Conservation (phyloP, 805 yeast genomes). For the Saccharomycopsis sp. region DNA sequence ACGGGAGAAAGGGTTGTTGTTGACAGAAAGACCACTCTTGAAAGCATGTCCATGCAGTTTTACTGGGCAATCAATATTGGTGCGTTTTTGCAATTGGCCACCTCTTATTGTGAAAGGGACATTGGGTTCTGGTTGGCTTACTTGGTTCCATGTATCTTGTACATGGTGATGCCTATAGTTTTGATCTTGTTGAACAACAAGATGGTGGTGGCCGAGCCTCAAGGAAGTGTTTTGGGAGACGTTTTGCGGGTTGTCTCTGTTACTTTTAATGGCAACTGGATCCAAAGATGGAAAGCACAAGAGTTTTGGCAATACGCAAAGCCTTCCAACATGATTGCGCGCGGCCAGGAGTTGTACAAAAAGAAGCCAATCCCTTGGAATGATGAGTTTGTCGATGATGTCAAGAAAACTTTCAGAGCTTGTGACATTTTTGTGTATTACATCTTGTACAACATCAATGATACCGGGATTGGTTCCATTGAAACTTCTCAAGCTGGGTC, state of each 20-base stretch:
- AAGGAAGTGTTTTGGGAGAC: slow-evolving; percentile 41
- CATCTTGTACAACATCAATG: slow-evolving; percentile 12
- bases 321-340: slow-evolving; percentile 35
- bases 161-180: slow-evolving; percentile 42
- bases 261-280: slow-evolving; percentile 35
- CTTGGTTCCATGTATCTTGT: slow-evolving; percentile 42
- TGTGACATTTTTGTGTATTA: slow-evolving; percentile 29
- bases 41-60: slow-evolving; percentile 35
- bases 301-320: slow-evolving; percentile 42
- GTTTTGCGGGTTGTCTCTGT: slow-evolving; percentile 34
- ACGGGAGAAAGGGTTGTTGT: slow-evolving; percentile 9
- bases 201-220: slow-evolving; percentile 25
- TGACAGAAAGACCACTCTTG: slow-evolving; percentile 21
- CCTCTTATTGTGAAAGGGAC: slow-evolving; percentile 42
- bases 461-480: slow-evolving; percentile 26
- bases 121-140: slow-evolving; percentile 49
- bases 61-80: slow-evolving; percentile 51
- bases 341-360: slow-evolving; percentile 32
- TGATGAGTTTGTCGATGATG: slow-evolving; percentile 51
- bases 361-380: slow-evolving; percentile 32
- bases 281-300: slow-evolving; percentile 32
- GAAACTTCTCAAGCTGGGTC: slow-evolving; percentile 40
- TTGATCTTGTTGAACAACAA: slow-evolving; percentile 29
- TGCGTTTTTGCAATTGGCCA: slow-evolving; percentile 43
- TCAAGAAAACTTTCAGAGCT: slow-evolving; percentile 53